Conservation (phyloP, 345 rosid genomes). For the Citrus mangshanensis region DNA sequence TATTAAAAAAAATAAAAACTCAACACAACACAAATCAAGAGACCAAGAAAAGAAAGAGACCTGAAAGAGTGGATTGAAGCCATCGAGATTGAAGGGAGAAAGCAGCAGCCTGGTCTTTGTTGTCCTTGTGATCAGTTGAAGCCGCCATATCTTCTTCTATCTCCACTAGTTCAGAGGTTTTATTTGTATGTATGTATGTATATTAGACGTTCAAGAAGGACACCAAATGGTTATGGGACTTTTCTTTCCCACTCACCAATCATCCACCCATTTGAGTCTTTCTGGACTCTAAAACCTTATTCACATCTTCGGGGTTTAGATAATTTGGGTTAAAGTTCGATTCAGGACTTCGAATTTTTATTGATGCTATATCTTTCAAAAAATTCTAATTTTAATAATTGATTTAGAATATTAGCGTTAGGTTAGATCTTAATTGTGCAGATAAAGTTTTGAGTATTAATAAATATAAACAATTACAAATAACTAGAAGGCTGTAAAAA, state of each 20-base stretch:
- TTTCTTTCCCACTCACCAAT: background rate
- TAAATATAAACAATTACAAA: no score
- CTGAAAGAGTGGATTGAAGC: conserved; percentile 51
- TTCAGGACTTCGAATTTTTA: no score
- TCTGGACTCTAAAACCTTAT: background rate
- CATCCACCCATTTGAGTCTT: background rate
- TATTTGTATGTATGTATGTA: no score
- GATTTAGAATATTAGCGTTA: no score
- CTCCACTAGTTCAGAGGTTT: background rate
- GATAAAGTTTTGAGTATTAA: no score
- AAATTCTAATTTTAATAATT: no score
- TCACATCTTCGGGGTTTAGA: background rate
- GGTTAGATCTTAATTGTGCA: no score
- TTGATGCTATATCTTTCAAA: no score
- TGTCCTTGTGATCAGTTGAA: background rate
- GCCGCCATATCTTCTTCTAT: background rate
- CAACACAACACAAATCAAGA: background rate
- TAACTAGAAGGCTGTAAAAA: no score
- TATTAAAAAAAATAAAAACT: background rate
- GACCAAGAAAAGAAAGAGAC: conserved; percentile 4
- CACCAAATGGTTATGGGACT: background rate
- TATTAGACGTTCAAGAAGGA: background rate
- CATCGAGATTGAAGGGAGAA: conserved; percentile 35
- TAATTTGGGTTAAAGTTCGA: background rate
- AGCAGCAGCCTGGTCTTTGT: background rate